Evolutionary conservation across 2,329 filamentous ascomycete genomes (phyloP), one percentile per base, ranked within the genome.

Genomic region (Plenodomus lindquistii): DNA sequence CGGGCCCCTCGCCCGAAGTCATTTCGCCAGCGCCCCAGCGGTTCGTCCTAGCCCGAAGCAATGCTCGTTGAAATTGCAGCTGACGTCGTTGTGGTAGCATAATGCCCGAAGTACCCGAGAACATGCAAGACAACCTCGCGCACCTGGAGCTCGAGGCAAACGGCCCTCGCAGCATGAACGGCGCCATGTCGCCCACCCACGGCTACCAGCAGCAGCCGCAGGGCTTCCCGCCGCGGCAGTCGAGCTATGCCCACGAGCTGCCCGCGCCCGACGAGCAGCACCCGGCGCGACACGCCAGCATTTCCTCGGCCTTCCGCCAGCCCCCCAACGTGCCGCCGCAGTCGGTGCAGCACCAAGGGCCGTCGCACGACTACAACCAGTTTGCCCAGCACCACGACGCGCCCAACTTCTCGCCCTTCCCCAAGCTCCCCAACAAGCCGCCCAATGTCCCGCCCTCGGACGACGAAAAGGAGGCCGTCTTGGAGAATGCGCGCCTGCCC

Each of bases 81-180:
- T 69, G 65, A 69, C 65, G 55, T 63, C 58, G 53, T 44, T 31
- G 46, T 45, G 52, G 69, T 73, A 96, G 91, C 78, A 85, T 95
- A 67, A 96, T 93, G 85, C 89, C 91, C 71, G 91, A 97, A 80
- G 91, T 97, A 59, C 91, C 93, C 61, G 89, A 93, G 75, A 93
- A 96, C 75, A 97, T 99, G 84, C 91, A 96, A 77, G 87, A 96
- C 67, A 93, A 89, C 75, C 83, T 99, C 59, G 89, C 93, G 66
- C 87, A 92, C 73, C 85, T 99, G 77, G 92, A 97, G 79, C 81
- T 91, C 52, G 86, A 91, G 78, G 87, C 88, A 76, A 73, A 77
- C 81, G 78, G 74, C 43, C 62, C 69, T 36, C 68, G 62, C 52
- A 57, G 59, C 42, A 45, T 50, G 21, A 57, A 57, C 48, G 56